These are phyloP conservation scores for Kwoniella dendrophila DNA, from an alignment of 768 basidiomycete species.

Conservation along the genomic window DNA sequence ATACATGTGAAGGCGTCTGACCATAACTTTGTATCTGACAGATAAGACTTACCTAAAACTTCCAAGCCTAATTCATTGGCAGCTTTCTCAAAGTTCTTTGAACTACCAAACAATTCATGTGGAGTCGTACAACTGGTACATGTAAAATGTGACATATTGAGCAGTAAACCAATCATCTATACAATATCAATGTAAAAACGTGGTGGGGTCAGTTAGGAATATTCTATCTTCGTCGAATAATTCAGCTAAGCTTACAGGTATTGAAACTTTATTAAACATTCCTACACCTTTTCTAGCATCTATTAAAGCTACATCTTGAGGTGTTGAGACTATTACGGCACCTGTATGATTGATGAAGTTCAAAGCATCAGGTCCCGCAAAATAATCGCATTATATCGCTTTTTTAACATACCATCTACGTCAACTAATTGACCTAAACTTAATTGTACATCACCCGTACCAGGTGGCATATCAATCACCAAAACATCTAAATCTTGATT, in stretches of 20 bases:
- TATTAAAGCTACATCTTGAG: slow-evolving; percentile 87
- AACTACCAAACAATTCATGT: slow-evolving; percentile 72
- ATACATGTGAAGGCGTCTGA: neutral
- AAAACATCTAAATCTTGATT: slow-evolving; percentile 70
- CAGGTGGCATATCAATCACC: slow-evolving; percentile 94
- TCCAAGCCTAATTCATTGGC: slow-evolving; percentile 65
- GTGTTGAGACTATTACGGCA: slow-evolving; percentile 90
- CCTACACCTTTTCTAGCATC: slow-evolving; percentile 90
- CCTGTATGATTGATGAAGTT: slow-evolving; percentile 60
- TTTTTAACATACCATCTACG: slow-evolving; percentile 78
- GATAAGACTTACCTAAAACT: slow-evolving; percentile 62
- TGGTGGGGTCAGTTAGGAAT: slow-evolving; percentile 1
- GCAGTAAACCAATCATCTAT: slow-evolving; percentile 80
- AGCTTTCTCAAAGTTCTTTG: slow-evolving; percentile 65
- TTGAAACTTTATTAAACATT: slow-evolving; percentile 84
- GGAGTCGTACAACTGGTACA: slow-evolving; percentile 71
- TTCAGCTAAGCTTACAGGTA: slow-evolving; percentile 66
- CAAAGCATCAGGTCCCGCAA: too few relatives aligned
- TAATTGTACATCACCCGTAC: slow-evolving; percentile 93
- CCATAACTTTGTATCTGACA: neutral
- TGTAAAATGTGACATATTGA: slow-evolving; percentile 84
- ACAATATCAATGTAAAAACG: neutral
- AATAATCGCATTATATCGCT: too few relatives aligned
- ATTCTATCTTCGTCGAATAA: too few relatives aligned
- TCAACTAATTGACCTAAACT: slow-evolving; percentile 83